These are phyloP conservation scores for Aspergillus cavernicola DNA, from an alignment of 495 filamentous ascomycete genomes.

Conservation along the genomic window DNA sequence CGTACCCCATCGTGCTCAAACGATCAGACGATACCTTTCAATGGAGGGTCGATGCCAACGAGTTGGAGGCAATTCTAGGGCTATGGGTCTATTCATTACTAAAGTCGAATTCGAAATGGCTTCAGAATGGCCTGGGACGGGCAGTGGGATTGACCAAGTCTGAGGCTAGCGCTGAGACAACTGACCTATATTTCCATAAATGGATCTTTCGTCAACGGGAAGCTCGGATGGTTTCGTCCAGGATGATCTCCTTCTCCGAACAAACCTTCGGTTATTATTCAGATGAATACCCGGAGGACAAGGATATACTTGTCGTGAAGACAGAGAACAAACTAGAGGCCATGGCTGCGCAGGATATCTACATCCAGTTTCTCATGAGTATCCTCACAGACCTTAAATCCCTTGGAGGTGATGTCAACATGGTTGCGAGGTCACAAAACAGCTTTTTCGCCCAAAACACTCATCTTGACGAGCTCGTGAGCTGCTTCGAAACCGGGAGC, in stretches of 20 bases:
- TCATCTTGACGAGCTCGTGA: conserved; percentile 24
- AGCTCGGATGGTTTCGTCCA: conserved; percentile 23
- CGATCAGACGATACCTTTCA: conserved; percentile 24
- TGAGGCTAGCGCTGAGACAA: conserved; percentile 21
- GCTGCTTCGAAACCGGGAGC: conserved; percentile 19
- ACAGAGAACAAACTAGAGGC: conserved; percentile 23
- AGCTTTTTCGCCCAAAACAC: conserved; percentile 17
- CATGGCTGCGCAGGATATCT: conserved; percentile 41
- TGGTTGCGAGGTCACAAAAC: conserved; percentile 17
- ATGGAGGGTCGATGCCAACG: conserved; percentile 26
- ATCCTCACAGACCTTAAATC: conserved; percentile 10
- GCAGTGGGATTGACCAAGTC: conserved; percentile 25
- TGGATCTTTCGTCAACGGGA: conserved; percentile 36
- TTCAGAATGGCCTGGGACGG: conserved; percentile 17
- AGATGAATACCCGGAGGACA: conserved; percentile 3
- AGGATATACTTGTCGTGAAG: conserved; percentile 23
- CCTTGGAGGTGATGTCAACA: conserved; percentile 19
- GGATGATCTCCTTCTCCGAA: conserved; percentile 15
- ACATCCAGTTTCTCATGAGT: conserved; percentile 27
- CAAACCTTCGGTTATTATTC: conserved; percentile 26
- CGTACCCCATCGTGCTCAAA: conserved; percentile 19
- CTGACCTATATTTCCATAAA: conserved; percentile 35
- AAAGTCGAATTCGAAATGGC: conserved; percentile 19
- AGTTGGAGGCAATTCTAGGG: conserved; percentile 35
- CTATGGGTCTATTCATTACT: conserved; percentile 34